A percentile compares a stretch with the other conserved stretches of the same genome.
These are phyloP conservation scores for Trichoderma aggressivum DNA, from an alignment of 2,329 filamentous ascomycete genomes.

Conservation along the genomic window DNA sequence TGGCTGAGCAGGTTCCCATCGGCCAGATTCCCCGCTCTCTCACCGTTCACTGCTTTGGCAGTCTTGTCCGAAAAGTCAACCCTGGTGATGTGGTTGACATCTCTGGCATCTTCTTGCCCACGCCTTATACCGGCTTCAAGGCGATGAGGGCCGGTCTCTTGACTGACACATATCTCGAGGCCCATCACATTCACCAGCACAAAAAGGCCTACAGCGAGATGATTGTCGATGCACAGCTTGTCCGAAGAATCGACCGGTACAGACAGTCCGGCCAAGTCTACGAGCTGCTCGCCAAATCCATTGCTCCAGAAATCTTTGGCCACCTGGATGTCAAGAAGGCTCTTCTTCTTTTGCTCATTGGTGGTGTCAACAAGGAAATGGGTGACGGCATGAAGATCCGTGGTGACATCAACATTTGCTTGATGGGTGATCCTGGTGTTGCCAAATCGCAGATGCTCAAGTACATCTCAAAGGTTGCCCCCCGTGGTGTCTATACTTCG, in stretches of 20 bases:
- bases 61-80: conserved; percentile 79
- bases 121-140: conserved; percentile 97
- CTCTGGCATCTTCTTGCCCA: conserved; percentile 92
- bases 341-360: conserved; percentile 88
- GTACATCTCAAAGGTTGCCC: conserved; percentile 97
- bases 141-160: conserved; percentile 94
- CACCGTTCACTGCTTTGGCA: conserved; percentile 86
- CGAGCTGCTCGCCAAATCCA: conserved; percentile 91
- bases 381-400: conserved; percentile 98
- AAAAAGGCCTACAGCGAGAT: conserved; percentile 98
- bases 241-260: conserved; percentile 81
- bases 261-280: conserved; percentile 87
- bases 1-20: conserved; percentile 98
- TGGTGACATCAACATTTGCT: conserved; percentile 96
- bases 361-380: conserved; percentile 94
- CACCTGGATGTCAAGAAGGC: conserved; percentile 98
- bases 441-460: conserved; percentile 98
- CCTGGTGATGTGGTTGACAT: conserved; percentile 94
- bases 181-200: conserved; percentile 89
- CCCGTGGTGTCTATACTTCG: conserved; percentile 82
- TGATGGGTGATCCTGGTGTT: conserved; percentile 99
- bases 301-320: conserved; percentile 95
- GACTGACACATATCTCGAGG: conserved; percentile 95
- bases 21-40: conserved; percentile 93
- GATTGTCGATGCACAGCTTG: conserved; percentile 73